Evolutionary conservation across 2,329 filamentous ascomycete genomes (phyloP).

Genomic region (Fusarium lyarnte): DNA sequence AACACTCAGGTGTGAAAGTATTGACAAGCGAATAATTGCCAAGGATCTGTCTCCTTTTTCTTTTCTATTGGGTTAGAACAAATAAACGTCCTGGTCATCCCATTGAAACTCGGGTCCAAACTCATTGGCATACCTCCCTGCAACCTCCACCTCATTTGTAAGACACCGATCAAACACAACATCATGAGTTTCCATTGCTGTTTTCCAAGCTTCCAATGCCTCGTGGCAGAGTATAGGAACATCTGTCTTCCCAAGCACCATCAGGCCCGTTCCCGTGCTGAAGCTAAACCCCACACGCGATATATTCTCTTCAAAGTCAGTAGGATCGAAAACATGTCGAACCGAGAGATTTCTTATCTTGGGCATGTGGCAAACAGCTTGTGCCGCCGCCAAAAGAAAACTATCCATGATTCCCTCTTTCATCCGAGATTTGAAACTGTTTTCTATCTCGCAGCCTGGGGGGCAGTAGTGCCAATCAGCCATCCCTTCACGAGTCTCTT

Average conservation of each 20-base stretch:
- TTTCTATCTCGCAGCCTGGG: background rate
- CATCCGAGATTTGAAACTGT: background rate
- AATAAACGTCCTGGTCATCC: background rate
- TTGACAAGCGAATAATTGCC: rapidly evolving
- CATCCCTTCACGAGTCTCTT: background rate
- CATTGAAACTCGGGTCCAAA: background rate
- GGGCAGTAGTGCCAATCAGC: background rate
- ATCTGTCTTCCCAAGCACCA: background rate
- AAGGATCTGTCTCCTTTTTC: background rate
- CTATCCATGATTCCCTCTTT: background rate
- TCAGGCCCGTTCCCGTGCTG: too few relatives aligned
- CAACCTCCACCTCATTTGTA: background rate
- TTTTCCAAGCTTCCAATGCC: rapidly evolving
- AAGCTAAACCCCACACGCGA: background rate
- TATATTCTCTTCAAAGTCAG: background rate
- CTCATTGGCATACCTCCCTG: background rate
- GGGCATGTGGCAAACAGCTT: background rate
- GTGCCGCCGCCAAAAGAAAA: background rate
- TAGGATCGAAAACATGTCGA: background rate
- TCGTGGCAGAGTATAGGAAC: background rate
- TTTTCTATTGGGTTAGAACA: background rate
- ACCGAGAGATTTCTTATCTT: background rate
- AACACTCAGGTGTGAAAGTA: background rate
- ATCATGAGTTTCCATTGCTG: background rate
- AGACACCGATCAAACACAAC: background rate